Conservation (phyloP, 306 rosid genomes). For the Senna tora region DNA sequence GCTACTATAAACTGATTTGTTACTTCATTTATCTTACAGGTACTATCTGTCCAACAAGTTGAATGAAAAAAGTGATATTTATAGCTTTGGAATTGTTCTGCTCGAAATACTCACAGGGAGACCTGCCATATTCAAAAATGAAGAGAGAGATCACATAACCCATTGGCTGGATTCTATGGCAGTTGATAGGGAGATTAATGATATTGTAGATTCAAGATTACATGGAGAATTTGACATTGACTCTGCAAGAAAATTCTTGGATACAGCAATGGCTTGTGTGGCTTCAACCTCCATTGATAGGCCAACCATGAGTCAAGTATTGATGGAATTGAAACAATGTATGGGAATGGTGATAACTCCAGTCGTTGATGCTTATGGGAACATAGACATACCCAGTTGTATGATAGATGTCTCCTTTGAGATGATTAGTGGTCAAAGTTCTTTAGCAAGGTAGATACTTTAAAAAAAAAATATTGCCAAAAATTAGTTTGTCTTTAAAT, state of each 20-base stretch:
- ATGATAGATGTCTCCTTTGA: too few relatives aligned
- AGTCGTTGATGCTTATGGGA: too few relatives aligned
- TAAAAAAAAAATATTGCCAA: too few relatives aligned
- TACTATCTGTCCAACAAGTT: not conserved
- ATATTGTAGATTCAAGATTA: not conserved
- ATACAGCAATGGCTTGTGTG: not conserved
- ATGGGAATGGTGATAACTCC: not conserved
- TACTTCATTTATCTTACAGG: too few relatives aligned
- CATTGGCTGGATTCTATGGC: not conserved
- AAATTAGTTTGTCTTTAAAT: too few relatives aligned
- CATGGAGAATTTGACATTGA: not conserved
- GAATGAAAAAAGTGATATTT: slow-evolving; percentile 6
- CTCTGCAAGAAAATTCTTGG: not conserved
- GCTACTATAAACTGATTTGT: too few relatives aligned
- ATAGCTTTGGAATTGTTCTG: not conserved
- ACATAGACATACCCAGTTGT: too few relatives aligned
- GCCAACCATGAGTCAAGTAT: not conserved
- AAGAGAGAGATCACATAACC: not conserved
- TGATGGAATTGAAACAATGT: not conserved
- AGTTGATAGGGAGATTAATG: not conserved
- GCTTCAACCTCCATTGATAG: not conserved
- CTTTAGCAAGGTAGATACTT: too few relatives aligned
- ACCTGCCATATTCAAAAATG: not conserved
- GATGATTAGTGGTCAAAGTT: too few relatives aligned
- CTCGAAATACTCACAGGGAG: not conserved